Evolutionary conservation across 129 eudicot genomes (phyloP).

Genomic region (Flaveria linearis): DNA sequence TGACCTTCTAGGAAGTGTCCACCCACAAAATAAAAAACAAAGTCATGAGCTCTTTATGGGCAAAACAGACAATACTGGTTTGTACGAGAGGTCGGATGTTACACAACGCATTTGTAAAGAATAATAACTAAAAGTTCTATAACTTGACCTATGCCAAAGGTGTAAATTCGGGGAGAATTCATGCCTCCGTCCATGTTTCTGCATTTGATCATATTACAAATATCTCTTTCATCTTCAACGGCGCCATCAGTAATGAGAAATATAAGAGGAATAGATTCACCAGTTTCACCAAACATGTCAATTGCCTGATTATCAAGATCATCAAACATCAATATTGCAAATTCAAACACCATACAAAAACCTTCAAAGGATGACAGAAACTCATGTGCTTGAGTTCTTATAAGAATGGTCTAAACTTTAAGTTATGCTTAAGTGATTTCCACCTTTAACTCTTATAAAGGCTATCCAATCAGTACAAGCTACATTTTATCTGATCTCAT

Average conservation of each 20-base stretch:
- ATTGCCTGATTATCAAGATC: slow-evolving; percentile 53
- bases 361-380: no score
- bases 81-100: no score
- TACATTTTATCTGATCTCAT: neutral
- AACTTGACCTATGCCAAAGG: slow-evolving; percentile 79
- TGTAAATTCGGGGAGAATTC: slow-evolving; percentile 61
- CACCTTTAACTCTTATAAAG: no score
- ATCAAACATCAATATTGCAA: neutral
- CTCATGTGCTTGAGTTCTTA: no score
- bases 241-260: slow-evolving; percentile 82
- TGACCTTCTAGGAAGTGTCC: no score
- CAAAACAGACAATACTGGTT: no score
- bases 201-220: slow-evolving; percentile 52
- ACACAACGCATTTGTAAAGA: neutral
- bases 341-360: neutral
- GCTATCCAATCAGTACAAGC: neutral
- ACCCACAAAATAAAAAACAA: no score
- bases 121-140: neutral
- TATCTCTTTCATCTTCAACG: slow-evolving; percentile 80
- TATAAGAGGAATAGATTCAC: slow-evolving; percentile 48
- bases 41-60: no score
- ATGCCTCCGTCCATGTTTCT: slow-evolving; percentile 38
- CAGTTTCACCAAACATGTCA: slow-evolving; percentile 58
- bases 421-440: no score
- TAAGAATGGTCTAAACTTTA: no score